Evolutionary conservation across 768 basidiomycete species (phyloP).

Genomic region (Leccinum boreale): DNA sequence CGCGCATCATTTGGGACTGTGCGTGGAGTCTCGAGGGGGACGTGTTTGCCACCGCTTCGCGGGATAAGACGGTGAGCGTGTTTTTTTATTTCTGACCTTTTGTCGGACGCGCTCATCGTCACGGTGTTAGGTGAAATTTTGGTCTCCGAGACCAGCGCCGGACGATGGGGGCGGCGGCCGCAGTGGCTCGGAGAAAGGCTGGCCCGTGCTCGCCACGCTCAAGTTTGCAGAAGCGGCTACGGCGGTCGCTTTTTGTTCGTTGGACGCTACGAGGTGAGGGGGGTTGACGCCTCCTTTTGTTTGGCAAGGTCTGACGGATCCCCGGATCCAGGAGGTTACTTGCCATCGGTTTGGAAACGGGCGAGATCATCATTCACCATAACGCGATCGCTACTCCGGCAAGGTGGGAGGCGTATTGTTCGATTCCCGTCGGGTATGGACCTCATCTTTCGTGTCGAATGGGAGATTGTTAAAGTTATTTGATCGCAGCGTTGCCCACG

Average conservation of each 20-base stretch:
- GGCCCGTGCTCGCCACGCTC: constrained; percentile 58
- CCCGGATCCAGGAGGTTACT: constrained; percentile 46
- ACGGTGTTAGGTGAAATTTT: constrained; percentile 71
- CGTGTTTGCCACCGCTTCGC: constrained; percentile 88
- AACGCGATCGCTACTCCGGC: constrained; percentile 28
- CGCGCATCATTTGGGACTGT: constrained; percentile 95
- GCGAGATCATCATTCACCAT: constrained; percentile 64
- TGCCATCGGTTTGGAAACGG: constrained; percentile 84
- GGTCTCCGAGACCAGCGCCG: constrained; percentile 43
- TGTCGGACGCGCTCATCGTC: not conserved
- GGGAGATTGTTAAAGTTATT: not conserved
- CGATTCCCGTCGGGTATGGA: constrained; percentile 52
- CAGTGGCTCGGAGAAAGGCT: constrained; percentile 27
- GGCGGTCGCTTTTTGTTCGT: constrained; percentile 64
- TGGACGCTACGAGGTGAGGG: constrained; percentile 39
- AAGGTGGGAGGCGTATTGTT: constrained; percentile 46
- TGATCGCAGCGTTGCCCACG: constrained; percentile 60
- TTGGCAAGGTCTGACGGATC: constrained; percentile 1
- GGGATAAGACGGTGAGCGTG: constrained; percentile 82
- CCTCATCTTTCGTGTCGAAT: not conserved
- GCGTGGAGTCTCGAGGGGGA: constrained; percentile 77
- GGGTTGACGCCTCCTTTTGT: constrained; percentile 3
- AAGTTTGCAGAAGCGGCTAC: constrained; percentile 78
- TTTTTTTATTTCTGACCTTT: not conserved
- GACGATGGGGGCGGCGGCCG: constrained; percentile 12